phyloP scores from a whole-genome alignment of 306 rosid genomes.

The Quercus dentata region DNA sequence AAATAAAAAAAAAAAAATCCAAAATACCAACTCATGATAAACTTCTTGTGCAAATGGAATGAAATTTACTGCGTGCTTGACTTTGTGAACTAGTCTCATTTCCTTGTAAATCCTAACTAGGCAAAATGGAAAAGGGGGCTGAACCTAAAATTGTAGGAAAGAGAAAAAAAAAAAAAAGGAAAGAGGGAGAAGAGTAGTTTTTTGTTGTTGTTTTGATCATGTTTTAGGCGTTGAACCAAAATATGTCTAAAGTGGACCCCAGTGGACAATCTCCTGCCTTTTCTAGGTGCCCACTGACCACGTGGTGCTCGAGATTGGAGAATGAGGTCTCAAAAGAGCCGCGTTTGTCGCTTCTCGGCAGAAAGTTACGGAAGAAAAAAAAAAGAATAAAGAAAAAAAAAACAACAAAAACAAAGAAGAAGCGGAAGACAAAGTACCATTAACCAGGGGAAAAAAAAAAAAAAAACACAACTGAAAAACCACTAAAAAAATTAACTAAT shows the following conservation, averaged over 20 bases:
- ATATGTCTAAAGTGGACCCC: constrained; percentile 47
- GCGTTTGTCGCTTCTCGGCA: constrained; percentile 39
- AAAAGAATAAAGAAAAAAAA: too few species aligned
- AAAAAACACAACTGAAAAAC: not conserved
- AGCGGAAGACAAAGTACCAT: too few species aligned
- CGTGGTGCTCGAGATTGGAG: constrained; percentile 65
- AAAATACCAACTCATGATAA: too few species aligned
- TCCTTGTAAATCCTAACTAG: too few species aligned
- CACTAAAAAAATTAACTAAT: not conserved
- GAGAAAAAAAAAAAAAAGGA: too few species aligned
- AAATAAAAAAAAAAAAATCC: too few species aligned
- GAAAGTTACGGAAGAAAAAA: not conserved
- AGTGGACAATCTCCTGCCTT: constrained; percentile 30
- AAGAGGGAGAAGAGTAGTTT: not conserved
- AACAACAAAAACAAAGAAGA: not conserved
- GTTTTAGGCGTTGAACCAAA: constrained; percentile 40
- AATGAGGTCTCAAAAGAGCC: constrained; percentile 32
- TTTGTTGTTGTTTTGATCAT: constrained; percentile 13
- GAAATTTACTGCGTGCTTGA: too few species aligned
- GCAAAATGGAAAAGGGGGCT: too few species aligned
- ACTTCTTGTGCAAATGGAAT: too few species aligned
- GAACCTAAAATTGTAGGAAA: too few species aligned
- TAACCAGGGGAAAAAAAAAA: not conserved
- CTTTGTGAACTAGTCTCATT: too few species aligned
- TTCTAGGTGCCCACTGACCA: constrained; percentile 55